Percentiles rank a stretch among this genome's conserved stretches.
Conservation (phyloP, 768 basidiomycete species). For the Lentinula guzmanii region DNA sequence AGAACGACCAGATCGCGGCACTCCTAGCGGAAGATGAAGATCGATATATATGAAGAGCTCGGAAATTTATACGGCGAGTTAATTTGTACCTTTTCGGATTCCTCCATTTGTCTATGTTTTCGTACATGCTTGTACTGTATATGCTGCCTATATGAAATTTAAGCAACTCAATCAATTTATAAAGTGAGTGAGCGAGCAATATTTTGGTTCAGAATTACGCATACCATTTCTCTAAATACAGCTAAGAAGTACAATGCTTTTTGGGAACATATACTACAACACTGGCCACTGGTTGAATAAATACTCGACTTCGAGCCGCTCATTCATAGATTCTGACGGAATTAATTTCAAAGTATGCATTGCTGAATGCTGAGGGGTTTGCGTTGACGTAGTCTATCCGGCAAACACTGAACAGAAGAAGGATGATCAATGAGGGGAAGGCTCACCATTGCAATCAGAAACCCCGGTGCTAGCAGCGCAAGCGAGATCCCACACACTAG, state of each 20-base stretch:
- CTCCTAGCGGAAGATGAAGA: neutral
- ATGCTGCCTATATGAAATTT: no score
- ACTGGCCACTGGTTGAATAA: neutral
- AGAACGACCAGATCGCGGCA: neutral
- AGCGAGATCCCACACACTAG: neutral
- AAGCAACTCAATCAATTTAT: no score
- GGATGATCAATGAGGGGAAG: neutral
- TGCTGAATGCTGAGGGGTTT: constrained; percentile 4
- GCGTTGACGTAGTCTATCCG: constrained; percentile 3
- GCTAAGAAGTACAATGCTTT: neutral
- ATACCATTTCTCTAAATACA: neutral
- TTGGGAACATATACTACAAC: neutral
- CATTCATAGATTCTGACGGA: constrained; percentile 1
- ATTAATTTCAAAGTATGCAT: constrained; percentile 5
- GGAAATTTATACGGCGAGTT: neutral
- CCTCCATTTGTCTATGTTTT: no score
- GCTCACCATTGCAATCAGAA: neutral
- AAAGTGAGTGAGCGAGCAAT: no score
- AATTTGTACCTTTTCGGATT: no score
- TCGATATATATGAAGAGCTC: neutral
- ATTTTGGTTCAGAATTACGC: no score
- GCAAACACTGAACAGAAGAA: neutral
- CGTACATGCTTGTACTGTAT: no score
- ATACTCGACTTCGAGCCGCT: neutral
- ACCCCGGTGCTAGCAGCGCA: constrained; percentile 3